phyloP scores from a whole-genome alignment of 768 basidiomycete genomes.

The Guyanaporus albipodus region DNA sequence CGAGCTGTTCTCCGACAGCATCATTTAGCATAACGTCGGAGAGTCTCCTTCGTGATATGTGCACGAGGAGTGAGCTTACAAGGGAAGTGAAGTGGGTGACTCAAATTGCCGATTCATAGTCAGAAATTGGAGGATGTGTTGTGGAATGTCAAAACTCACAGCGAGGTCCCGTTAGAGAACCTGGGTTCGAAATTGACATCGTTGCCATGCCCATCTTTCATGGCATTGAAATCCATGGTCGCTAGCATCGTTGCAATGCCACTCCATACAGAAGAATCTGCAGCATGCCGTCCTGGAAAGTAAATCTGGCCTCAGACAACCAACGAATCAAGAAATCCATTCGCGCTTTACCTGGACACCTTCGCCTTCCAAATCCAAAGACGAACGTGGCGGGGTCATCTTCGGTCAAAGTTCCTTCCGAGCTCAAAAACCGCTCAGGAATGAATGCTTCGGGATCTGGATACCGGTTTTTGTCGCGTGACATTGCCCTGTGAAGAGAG shows the following conservation, averaged over 20 bases:
- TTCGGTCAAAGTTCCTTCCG: background rate
- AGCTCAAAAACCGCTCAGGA: background rate
- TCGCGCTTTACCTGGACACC: background rate
- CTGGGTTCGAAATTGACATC: slow-evolving; percentile 1
- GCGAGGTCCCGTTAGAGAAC: background rate
- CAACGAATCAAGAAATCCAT: no score
- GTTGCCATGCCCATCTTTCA: background rate
- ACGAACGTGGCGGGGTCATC: background rate
- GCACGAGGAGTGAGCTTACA: background rate
- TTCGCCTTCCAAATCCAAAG: background rate
- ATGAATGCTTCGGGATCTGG: background rate
- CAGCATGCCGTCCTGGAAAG: background rate
- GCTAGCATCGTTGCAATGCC: background rate
- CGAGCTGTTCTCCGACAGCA: no score
- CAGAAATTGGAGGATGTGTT: no score
- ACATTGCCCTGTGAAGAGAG: background rate
- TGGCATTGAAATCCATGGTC: background rate
- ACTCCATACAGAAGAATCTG: background rate
- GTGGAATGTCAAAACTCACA: background rate
- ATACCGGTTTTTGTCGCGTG: background rate
- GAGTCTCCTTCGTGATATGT: background rate
- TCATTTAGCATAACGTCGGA: background rate
- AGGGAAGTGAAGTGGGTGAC: background rate
- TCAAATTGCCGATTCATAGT: background rate
- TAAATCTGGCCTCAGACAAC: no score